A percentile compares a stretch with the other conserved stretches of the same genome.
Evolutionary conservation across 495 filamentous ascomycete genomes (phyloP).

Genomic region (Xylaria bambusicola): DNA sequence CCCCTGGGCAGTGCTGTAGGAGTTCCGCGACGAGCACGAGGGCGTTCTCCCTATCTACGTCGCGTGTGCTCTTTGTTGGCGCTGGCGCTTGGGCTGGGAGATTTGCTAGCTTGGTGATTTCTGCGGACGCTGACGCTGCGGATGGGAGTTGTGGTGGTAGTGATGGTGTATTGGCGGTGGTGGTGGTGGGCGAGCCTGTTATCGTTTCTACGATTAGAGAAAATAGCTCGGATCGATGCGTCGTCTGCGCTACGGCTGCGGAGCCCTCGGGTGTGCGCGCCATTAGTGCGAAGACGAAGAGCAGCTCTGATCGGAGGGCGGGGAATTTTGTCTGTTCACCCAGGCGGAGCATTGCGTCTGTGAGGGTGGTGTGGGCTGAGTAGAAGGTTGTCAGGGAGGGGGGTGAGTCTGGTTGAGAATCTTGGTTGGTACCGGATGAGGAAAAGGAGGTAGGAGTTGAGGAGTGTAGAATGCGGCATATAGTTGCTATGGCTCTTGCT

Average conservation of each 20-base stretch:
- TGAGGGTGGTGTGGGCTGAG: constrained; percentile 49
- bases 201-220: constrained; percentile 52
- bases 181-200: constrained; percentile 28
- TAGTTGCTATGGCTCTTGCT: constrained; percentile 63
- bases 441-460: constrained; percentile 3
- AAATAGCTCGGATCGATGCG: constrained; percentile 52
- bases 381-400: constrained; percentile 53
- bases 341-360: constrained; percentile 60
- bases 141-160: too few relatives aligned
- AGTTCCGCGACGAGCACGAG: constrained; percentile 63
- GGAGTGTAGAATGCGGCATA: constrained; percentile 62
- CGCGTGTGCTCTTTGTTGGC: constrained; percentile 27
- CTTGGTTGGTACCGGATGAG: too few relatives aligned
- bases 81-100: not conserved
- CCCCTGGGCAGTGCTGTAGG: constrained; percentile 47
- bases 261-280: constrained; percentile 53
- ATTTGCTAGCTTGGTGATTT: too few relatives aligned
- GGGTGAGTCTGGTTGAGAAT: too few relatives aligned
- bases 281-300: constrained; percentile 77
- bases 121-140: too few relatives aligned
- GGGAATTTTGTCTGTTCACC: constrained; percentile 69
- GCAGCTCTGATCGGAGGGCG: constrained; percentile 68
- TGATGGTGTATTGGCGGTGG: not conserved
- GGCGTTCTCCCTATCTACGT: constrained; percentile 63
- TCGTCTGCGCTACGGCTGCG: constrained; percentile 47